Conservation (phyloP, 2,329 filamentous ascomycete species). For the Byssochlamys sp. region DNA sequence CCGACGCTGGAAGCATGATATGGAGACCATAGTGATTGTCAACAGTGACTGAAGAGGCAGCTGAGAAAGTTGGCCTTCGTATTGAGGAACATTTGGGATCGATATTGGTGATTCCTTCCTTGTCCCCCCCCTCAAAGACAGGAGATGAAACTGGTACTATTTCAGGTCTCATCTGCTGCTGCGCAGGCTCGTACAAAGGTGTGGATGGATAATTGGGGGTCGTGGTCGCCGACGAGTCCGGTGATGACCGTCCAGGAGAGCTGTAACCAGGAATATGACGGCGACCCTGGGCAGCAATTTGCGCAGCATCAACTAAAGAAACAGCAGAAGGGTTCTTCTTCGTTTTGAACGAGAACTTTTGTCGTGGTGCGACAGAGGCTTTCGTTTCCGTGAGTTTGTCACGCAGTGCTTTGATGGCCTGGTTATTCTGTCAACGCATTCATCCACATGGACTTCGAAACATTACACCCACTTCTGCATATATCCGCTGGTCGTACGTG, state of each 20-base stretch:
- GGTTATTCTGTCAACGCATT: not conserved
- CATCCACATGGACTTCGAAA: not conserved
- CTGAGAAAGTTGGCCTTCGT: conserved; percentile 53
- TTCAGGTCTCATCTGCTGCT: conserved; percentile 27
- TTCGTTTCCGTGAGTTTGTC: conserved; percentile 67
- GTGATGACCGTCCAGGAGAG: conserved; percentile 33
- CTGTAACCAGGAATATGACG: conserved; percentile 35
- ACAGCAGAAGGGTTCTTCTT: conserved; percentile 47
- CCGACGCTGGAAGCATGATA: conserved; percentile 65
- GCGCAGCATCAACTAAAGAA: conserved; percentile 48
- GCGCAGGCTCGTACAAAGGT: conserved; percentile 26
- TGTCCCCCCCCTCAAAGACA: conserved; percentile 9
- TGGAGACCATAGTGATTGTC: conserved; percentile 58
- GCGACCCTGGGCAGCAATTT: conserved; percentile 42
- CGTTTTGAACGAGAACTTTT: conserved; percentile 74
- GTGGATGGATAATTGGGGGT: conserved; percentile 29
- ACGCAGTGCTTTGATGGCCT: conserved; percentile 71
- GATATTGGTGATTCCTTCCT: conserved; percentile 9
- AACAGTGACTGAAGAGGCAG: conserved; percentile 53
- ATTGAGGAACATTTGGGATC: conserved; percentile 15
- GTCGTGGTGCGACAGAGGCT: conserved; percentile 59
- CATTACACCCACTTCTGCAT: conserved; percentile 54
- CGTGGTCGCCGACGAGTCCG: conserved; percentile 27
- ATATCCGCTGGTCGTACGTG: conserved; percentile 79
- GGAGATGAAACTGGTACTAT: conserved; percentile 27